Percentiles rank a stretch among this genome's conserved stretches.
These are phyloP conservation scores for Cadophora sp. DNA, from an alignment of 2,329 filamentous ascomycete species.

Conservation along the genomic window DNA sequence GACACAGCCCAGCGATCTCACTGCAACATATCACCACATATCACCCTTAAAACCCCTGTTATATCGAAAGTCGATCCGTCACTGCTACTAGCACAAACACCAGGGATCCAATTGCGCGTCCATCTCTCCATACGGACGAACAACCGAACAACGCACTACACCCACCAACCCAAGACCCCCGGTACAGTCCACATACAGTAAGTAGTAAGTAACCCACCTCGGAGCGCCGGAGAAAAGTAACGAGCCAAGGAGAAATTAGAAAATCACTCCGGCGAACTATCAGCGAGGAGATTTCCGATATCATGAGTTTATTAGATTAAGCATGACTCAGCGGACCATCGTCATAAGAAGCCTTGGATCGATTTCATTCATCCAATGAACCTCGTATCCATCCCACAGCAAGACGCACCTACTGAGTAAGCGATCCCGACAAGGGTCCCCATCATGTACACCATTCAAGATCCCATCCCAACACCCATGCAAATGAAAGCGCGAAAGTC, in stretches of 20 bases:
- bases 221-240: background rate
- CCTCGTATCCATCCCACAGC: background rate
- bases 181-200: background rate
- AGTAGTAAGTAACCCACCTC: background rate
- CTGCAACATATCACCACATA: background rate
- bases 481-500: too few relatives aligned
- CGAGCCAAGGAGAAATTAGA: background rate
- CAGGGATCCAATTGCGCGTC: background rate
- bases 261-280: background rate
- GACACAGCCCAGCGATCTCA: background rate
- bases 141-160: background rate
- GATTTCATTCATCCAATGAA: background rate
- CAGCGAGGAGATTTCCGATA: background rate
- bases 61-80: background rate
- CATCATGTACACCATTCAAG: background rate
- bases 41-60: background rate
- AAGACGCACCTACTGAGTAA: too few relatives aligned
- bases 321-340: background rate
- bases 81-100: background rate
- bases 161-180: background rate
- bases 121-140: background rate
- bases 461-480: background rate
- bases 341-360: background rate
- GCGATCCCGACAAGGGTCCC: background rate
- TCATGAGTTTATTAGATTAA: background rate